Evolutionary conservation across 805 yeast genomes (phyloP).

Genomic region (Starmerella scarabaei): DNA sequence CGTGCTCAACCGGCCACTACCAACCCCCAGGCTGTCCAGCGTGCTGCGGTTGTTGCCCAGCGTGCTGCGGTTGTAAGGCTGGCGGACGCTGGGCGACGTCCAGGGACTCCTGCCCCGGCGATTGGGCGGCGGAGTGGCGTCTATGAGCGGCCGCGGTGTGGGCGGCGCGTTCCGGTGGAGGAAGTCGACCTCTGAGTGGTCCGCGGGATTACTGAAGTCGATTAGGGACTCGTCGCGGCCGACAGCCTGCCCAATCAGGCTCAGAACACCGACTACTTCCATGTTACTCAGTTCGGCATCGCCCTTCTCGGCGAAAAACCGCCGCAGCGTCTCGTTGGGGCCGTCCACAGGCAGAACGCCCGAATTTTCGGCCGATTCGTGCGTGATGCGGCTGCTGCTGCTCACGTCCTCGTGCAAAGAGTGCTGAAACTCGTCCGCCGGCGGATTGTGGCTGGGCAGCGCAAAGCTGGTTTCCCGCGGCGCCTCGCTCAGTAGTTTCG

Average conservation of each 20-base stretch:
- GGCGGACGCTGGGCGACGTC: conserved; percentile 5
- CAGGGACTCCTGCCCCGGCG: conserved; percentile 7
- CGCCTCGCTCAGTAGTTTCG: neutral
- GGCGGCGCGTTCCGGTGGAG: conserved; percentile 10
- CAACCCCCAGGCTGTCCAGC: too few relatives aligned
- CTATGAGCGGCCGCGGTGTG: conserved; percentile 7
- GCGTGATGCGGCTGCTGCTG: conserved; percentile 1
- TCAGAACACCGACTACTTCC: conserved; percentile 65
- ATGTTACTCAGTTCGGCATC: conserved; percentile 52
- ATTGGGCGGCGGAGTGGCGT: conserved; percentile 11
- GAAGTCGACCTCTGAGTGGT: neutral
- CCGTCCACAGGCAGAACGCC: neutral
- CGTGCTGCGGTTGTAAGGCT: neutral
- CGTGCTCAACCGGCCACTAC: too few relatives aligned
- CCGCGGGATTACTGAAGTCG: conserved; percentile 14
- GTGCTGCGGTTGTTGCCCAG: too few relatives aligned
- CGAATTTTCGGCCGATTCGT: neutral
- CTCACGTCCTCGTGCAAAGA: neutral
- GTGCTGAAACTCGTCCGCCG: neutral
- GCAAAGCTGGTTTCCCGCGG: too few relatives aligned
- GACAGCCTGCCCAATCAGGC: conserved; percentile 36
- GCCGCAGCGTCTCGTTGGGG: conserved; percentile 49
- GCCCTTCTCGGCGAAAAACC: conserved; percentile 57
- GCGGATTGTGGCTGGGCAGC: neutral
- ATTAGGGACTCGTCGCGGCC: conserved; percentile 21